These are phyloP conservation scores for Verticillium isaacii DNA, from an alignment of 2,329 filamentous ascomycete species.

Conservation along the genomic window DNA sequence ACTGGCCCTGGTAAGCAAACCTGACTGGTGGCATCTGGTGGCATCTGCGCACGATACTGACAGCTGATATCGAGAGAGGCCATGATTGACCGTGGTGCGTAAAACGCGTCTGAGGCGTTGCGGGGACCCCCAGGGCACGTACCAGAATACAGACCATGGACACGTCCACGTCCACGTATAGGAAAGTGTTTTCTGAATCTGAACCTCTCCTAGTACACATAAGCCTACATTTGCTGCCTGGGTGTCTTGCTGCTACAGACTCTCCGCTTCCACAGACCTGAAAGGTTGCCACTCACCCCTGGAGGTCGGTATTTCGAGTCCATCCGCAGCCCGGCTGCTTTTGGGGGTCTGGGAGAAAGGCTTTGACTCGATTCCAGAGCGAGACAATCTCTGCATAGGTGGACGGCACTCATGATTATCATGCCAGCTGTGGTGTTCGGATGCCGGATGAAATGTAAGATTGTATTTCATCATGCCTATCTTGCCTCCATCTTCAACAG, in stretches of 20 bases:
- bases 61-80: slow-evolving; percentile 44
- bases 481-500: not conserved
- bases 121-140: too few species aligned
- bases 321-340: too few species aligned
- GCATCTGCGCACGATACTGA: not conserved
- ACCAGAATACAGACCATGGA: not conserved
- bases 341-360: too few species aligned
- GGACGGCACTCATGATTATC: not conserved
- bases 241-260: too few species aligned
- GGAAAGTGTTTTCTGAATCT: not conserved
- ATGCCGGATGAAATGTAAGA: not conserved
- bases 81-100: slow-evolving; percentile 43
- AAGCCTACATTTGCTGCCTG: too few species aligned
- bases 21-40: not conserved
- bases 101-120: not conserved
- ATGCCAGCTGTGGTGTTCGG: not conserved
- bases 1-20: slow-evolving; percentile 58
- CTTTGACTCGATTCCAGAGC: too few species aligned
- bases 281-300: too few species aligned
- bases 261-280: too few species aligned
- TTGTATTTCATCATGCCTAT: not conserved
- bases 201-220: too few species aligned
- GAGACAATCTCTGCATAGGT: too few species aligned
- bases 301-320: too few species aligned
- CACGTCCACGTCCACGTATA: not conserved